phyloP scores from a whole-genome alignment of 768 basidiomycete species.

The Ephemerocybe angulata region DNA sequence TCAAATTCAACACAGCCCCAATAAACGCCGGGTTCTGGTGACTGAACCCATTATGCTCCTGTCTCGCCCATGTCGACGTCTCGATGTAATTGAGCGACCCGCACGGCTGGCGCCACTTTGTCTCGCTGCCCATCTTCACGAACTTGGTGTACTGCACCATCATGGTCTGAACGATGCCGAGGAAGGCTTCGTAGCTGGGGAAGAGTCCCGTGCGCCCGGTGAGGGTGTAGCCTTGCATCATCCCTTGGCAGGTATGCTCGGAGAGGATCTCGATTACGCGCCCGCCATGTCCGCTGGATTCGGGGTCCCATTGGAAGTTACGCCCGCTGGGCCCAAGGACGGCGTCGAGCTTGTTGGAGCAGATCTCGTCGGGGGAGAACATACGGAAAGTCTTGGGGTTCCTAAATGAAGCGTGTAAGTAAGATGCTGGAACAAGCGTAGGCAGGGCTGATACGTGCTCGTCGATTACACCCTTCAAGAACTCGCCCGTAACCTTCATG shows the following conservation, averaged over 20 bases:
- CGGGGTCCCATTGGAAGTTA: conserved; percentile 84
- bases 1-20: conserved; percentile 78
- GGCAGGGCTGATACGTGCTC: conserved; percentile 33
- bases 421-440: neutral
- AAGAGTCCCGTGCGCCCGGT: conserved; percentile 84
- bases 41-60: conserved; percentile 88
- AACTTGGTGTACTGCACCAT: conserved; percentile 90
- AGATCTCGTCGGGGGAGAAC: conserved; percentile 87
- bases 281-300: conserved; percentile 65
- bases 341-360: conserved; percentile 85
- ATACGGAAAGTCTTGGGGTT: conserved; percentile 82
- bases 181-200: conserved; percentile 89
- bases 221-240: conserved; percentile 90
- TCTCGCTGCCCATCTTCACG: conserved; percentile 73
- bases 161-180: conserved; percentile 88
- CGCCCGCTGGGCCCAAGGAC: conserved; percentile 65
- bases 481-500: conserved; percentile 67
- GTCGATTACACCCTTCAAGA: conserved; percentile 53
- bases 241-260: conserved; percentile 85
- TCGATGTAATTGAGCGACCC: conserved; percentile 84
- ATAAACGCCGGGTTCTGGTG: conserved; percentile 87
- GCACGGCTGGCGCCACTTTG: conserved; percentile 65
- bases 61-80: conserved; percentile 82
- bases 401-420: conserved; percentile 25
- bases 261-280: conserved; percentile 87